Evolutionary conservation across 2,329 filamentous ascomycete species (phyloP).

Genomic region (Hymenoscyphus salicellus): DNA sequence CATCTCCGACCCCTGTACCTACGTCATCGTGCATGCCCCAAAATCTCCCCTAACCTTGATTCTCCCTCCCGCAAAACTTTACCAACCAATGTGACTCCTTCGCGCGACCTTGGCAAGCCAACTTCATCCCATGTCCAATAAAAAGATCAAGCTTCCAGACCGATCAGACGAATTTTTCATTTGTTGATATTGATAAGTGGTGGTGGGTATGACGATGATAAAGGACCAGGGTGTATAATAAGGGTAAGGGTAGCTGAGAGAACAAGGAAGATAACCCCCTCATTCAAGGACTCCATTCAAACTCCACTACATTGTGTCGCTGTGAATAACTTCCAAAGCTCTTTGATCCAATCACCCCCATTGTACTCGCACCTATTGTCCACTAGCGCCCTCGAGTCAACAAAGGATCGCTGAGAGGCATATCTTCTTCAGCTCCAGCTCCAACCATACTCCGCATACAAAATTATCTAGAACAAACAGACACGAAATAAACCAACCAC

Average conservation of each 20-base stretch:
- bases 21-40: background rate
- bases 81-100: background rate
- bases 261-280: background rate
- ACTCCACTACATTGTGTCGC: background rate
- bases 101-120: background rate
- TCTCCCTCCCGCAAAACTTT: background rate
- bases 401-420: background rate
- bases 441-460: background rate
- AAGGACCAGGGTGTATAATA: background rate
- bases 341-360: background rate
- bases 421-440: background rate
- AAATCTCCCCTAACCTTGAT: background rate
- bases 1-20: background rate
- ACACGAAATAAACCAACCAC: background rate
- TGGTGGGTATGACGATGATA: background rate
- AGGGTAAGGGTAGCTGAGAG: background rate
- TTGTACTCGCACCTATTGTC: background rate
- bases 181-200: background rate
- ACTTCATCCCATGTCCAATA: constrained; percentile 1
- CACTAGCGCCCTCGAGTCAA: background rate
- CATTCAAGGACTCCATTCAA: background rate
- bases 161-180: background rate
- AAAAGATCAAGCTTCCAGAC: background rate
- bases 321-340: background rate
- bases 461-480: background rate